phyloP scores from a whole-genome alignment of 129 eudicot genomes.

The Flaveria ramosissima region DNA sequence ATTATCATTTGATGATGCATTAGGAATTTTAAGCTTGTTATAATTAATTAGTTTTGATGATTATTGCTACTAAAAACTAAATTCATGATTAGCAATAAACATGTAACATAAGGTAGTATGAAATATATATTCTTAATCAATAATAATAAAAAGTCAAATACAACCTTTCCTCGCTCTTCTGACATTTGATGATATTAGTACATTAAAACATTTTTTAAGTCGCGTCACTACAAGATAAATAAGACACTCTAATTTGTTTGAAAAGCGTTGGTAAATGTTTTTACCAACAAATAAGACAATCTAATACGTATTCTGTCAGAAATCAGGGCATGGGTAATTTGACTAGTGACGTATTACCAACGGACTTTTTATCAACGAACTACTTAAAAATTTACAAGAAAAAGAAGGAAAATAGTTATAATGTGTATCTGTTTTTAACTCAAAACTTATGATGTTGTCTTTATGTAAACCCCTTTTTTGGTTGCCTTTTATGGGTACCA shows the following conservation, averaged over 20 bases:
- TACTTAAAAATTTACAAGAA: too few relatives aligned
- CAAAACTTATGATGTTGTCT: background rate
- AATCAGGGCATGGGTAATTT: too few relatives aligned
- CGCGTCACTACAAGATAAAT: too few relatives aligned
- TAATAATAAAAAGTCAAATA: background rate
- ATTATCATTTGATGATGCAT: background rate
- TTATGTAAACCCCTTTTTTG: background rate
- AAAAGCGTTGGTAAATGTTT: too few relatives aligned
- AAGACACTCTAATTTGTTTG: too few relatives aligned
- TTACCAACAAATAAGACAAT: too few relatives aligned
- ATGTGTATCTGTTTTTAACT: background rate
- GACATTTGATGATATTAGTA: background rate
- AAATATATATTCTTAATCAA: background rate
- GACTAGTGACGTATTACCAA: too few relatives aligned
- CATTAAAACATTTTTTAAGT: background rate
- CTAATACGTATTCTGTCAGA: too few relatives aligned
- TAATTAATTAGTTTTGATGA: background rate
- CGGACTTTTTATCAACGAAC: too few relatives aligned
- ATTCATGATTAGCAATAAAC: slow-evolving; percentile 14
- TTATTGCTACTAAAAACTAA: background rate
- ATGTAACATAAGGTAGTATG: slow-evolving; percentile 1
- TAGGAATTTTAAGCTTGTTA: too few relatives aligned
- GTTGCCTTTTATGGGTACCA: slow-evolving; percentile 10
- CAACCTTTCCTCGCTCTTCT: slow-evolving; percentile 3
- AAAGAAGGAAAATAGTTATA: background rate